phyloP scores from a whole-genome alignment of 1,139 yeast genomes.

The Sugiyamaella novakii region DNA sequence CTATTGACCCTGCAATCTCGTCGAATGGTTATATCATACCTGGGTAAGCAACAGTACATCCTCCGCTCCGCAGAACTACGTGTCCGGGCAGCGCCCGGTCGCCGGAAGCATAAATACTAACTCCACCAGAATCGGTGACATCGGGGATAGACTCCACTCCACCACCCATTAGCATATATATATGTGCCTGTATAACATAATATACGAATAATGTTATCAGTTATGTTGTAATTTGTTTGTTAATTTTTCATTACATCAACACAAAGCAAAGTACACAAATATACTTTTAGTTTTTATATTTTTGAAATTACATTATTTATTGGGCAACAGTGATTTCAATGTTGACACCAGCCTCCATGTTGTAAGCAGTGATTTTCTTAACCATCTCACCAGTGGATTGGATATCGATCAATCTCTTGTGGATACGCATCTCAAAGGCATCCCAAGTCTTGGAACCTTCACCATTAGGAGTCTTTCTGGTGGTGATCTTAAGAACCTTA shows the following conservation, averaged over 20 bases:
- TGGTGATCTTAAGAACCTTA: conserved; percentile 95
- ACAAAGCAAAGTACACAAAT: conserved; percentile 15
- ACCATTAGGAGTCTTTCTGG: conserved; percentile 99
- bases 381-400: conserved; percentile 95
- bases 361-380: conserved; percentile 93
- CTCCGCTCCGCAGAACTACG: neutral
- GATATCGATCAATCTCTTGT: conserved; percentile 99
- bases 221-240: conserved; percentile 6
- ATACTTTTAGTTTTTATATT: conserved; percentile 20
- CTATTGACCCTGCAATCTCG: conserved; percentile 36
- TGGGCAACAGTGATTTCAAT: conserved; percentile 49
- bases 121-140: conserved; percentile 37
- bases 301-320: conserved; percentile 30
- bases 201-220: neutral
- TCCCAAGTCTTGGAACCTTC: conserved; percentile 99
- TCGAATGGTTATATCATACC: conserved; percentile 41
- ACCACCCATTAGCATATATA: conserved; percentile 14
- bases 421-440: conserved; percentile 99
- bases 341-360: conserved; percentile 59
- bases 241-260: conserved; percentile 22
- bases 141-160: conserved; percentile 40
- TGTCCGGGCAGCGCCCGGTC: neutral
- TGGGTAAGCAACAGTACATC: conserved; percentile 32
- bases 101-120: neutral
- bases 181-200: neutral